phyloP scores from a whole-genome alignment of 225 moss, liverwort and hornwort genomes.

The Bryoerythrophyllum caledonicum region DNA sequence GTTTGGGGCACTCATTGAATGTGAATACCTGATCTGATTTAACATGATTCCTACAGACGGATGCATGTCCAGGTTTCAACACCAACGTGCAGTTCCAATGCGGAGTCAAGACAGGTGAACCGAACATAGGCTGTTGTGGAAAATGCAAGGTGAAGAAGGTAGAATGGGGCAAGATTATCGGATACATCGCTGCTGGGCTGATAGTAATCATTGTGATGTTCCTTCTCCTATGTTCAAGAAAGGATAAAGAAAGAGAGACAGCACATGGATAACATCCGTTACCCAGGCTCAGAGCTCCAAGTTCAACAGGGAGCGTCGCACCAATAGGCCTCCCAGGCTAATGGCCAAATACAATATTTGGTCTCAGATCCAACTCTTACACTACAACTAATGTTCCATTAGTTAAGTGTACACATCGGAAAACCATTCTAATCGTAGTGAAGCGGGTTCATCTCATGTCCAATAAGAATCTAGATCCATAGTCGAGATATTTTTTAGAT shows the following conservation, averaged over 20 bases:
- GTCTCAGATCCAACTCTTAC: background rate
- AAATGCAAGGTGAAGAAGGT: background rate
- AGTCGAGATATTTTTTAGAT: background rate
- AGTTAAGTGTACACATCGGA: background rate
- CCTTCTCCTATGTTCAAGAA: too few species aligned
- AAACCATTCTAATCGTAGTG: too few species aligned
- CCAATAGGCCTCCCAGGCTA: background rate
- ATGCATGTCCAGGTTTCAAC: background rate
- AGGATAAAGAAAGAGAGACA: too few species aligned
- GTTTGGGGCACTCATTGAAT: background rate
- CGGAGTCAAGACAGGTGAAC: background rate
- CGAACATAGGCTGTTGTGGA: background rate
- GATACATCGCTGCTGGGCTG: background rate
- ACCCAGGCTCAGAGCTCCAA: too few species aligned
- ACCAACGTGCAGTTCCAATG: background rate
- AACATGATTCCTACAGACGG: background rate
- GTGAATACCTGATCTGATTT: too few species aligned
- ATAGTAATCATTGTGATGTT: too few species aligned
- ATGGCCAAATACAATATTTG: background rate
- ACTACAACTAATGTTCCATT: background rate
- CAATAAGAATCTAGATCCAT: background rate
- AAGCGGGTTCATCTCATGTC: background rate
- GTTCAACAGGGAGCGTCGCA: background rate
- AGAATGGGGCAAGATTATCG: background rate
- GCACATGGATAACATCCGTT: too few species aligned